Percentiles rank a stretch among this genome's conserved stretches.
Evolutionary conservation across 2,329 filamentous ascomycete species (phyloP).

Genomic region (Penicillium sp.): DNA sequence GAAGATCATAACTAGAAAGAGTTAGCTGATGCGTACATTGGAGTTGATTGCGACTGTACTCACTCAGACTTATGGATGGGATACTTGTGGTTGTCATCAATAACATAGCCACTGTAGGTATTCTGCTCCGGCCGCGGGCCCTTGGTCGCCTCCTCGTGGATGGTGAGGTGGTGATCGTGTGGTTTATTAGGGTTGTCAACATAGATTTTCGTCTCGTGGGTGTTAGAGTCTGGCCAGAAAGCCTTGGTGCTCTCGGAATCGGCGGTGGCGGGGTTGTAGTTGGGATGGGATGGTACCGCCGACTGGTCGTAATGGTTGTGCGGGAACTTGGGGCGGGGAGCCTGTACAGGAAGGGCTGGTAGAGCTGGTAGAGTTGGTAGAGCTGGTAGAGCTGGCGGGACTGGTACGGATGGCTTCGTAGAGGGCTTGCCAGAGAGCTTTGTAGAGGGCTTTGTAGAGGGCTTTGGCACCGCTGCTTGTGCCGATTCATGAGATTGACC

Average conservation of each 20-base stretch:
- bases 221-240: constrained; percentile 4
- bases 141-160: constrained; percentile 4
- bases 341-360: too few relatives aligned
- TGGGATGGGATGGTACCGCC: too few relatives aligned
- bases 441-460: not conserved
- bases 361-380: too few relatives aligned
- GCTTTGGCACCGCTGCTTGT: not conserved
- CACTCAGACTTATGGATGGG: constrained; percentile 11
- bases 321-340: too few relatives aligned
- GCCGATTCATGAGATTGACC: not conserved
- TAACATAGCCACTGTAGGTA: constrained; percentile 1
- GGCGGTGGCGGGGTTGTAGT: too few relatives aligned
- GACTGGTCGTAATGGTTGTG: too few relatives aligned
- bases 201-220: not conserved
- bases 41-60: not conserved
- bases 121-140: constrained; percentile 12
- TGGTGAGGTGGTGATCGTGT: not conserved
- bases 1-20: constrained; percentile 2
- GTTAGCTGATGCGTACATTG: not conserved
- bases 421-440: not conserved
- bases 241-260: constrained; percentile 2
- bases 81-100: too few relatives aligned
- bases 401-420: too few relatives aligned
- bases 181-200: not conserved
- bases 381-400: too few relatives aligned